Conservation (phyloP, 306 rosid species). For the Canavalia gladiata region DNA sequence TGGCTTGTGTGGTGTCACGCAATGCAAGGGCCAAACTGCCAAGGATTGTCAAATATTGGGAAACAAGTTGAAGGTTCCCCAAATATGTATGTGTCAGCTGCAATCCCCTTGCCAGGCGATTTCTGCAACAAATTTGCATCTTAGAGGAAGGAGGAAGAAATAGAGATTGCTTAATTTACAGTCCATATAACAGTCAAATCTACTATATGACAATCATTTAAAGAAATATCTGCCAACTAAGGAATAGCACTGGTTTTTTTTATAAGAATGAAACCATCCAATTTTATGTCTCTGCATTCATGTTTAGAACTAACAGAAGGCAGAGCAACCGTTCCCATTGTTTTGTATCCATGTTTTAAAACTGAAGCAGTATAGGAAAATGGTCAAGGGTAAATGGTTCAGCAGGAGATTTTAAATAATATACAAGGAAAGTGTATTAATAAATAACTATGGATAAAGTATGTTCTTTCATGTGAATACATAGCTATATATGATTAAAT, state of each 20-base stretch:
- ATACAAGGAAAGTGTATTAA: background rate
- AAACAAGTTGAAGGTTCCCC: constrained; percentile 96
- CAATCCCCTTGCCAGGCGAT: constrained; percentile 93
- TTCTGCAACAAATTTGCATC: constrained; percentile 65
- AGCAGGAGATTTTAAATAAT: background rate
- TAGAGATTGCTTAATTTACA: constrained; percentile 9
- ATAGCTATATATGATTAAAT: constrained; percentile 3
- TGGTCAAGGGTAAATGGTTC: background rate
- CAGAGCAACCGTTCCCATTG: constrained; percentile 34
- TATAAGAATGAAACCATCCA: background rate
- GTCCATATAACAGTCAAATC: constrained; percentile 14
- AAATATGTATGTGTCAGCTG: constrained; percentile 87
- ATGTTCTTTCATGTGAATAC: constrained; percentile 4
- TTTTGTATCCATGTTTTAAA: constrained; percentile 25
- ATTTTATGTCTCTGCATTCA: background rate
- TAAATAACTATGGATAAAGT: background rate
- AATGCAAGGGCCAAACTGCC: constrained; percentile 94
- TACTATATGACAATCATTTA: background rate
- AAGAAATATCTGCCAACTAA: background rate
- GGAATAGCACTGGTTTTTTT: background rate
- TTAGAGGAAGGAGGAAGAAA: constrained; percentile 39
- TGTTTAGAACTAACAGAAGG: constrained; percentile 27
- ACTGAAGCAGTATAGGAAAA: background rate
- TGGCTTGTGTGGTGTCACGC: constrained; percentile 88
- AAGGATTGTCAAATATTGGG: constrained; percentile 93